Base-by-base conservation (phyloP, 2,329 filamentous ascomycete species). In the Colletotrichum chlorophyti region DNA sequence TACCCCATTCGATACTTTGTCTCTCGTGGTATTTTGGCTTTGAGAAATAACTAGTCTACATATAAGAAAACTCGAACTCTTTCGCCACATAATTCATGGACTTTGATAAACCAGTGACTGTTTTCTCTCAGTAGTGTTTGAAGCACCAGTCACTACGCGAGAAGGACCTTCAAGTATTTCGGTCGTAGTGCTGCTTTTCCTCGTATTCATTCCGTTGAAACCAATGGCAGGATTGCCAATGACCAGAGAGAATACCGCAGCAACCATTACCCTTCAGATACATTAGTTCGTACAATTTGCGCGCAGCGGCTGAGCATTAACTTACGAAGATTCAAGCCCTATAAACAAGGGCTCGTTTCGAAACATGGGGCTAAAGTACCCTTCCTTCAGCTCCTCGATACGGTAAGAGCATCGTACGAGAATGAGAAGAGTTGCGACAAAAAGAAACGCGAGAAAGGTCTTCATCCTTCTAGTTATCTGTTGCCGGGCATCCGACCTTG, bases 331-430 rank as follows among this genome's bases (percentile, higher is more conserved):
- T 64, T 81, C 79, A 1, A 82, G 63, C 0, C 61, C 72, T 43
- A 81, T 78, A 54, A 82, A 81, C 2, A 75, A 63, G 0, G 65
- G 66, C 61, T 82, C 69, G 27, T 80, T 68, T 35, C 68, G 68
- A 42, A 84, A 80, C 53, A 85, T 66, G 11, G 73, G 67, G 1
- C 82, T 82, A 7, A 62, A 66, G 72, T 83, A 88, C 3, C 84
- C 84, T 24, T 83, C 75, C 41, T 77, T 78, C 55, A 88, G 68
- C 72, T 88, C 85, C 0, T 79, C 80, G 24, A 86, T 82, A 41
- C 85, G 79, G 64, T 84, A 88, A 19, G 82, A 78, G 47, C 80
- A 85, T 15, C 85, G 75, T 6, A 83, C 76, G 47, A 86, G 78
- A 60, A 88, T 83, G 43, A 79, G 77, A 8, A 86, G 37, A 3